Conservation (phyloP, 1,139 yeast species). For the Debaryomyces subglobosus region DNA sequence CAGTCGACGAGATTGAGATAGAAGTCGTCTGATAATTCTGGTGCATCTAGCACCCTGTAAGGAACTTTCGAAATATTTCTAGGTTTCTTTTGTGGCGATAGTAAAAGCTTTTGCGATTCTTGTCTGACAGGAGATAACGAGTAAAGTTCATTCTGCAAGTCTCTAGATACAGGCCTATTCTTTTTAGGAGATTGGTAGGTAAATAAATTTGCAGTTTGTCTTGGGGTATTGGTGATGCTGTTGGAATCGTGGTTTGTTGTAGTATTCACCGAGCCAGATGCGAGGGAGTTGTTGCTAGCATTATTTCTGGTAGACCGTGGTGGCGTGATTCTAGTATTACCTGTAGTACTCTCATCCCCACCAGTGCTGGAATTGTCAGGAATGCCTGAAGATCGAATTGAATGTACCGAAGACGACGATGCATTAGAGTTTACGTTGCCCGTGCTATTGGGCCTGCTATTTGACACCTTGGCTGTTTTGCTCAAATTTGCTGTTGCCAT, state of each 20-base stretch:
- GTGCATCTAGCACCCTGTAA: constrained; percentile 93
- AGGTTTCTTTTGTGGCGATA: constrained; percentile 81
- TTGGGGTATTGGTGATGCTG: constrained; percentile 49
- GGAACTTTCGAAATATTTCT: constrained; percentile 85
- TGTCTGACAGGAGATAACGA: constrained; percentile 87
- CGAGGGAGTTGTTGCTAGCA: constrained; percentile 7
- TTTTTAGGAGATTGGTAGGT: constrained; percentile 73
- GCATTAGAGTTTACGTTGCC: constrained; percentile 19
- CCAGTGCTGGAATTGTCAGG: constrained; percentile 7
- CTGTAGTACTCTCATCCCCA: constrained; percentile 5
- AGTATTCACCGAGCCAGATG: constrained; percentile 3
- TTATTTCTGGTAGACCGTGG: constrained; percentile 19
- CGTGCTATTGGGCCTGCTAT: constrained; percentile 25
- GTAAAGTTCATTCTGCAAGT: constrained; percentile 72
- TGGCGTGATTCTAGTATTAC: constrained; percentile 22
- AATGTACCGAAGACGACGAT: constrained; percentile 12
- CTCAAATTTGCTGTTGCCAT: constrained; percentile 46
- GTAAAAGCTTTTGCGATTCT: constrained; percentile 76
- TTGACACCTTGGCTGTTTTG: constrained; percentile 8
- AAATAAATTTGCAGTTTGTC: constrained; percentile 62
- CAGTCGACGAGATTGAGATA: constrained; percentile 91
- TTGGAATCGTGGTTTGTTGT: constrained; percentile 16
- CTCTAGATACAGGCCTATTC: constrained; percentile 60
- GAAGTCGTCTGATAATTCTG: constrained; percentile 92
- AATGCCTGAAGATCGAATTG: constrained; percentile 10